Evolutionary conservation across 306 rosid genomes (phyloP).

Genomic region (Dicorynia guianensis): DNA sequence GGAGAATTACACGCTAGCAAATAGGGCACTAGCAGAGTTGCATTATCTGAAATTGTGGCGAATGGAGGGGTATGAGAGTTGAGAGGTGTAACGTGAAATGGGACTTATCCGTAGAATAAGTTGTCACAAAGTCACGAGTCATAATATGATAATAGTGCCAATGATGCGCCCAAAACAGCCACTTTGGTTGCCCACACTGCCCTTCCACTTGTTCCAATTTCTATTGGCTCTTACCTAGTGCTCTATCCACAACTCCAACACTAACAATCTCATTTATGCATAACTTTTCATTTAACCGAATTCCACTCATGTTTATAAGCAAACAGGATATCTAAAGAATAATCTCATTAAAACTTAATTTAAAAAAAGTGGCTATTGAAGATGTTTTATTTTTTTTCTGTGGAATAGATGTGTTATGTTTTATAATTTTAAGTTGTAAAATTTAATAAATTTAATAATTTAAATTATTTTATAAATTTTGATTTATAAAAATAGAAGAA

Average conservation of each 20-base stretch:
- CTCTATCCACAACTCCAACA: slow-evolving; percentile 45
- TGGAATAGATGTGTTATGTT: too few relatives aligned
- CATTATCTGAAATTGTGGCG: slow-evolving; percentile 13
- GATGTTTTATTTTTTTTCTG: too few relatives aligned
- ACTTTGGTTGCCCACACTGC: slow-evolving; percentile 33
- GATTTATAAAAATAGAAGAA: too few relatives aligned
- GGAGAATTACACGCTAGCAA: too few relatives aligned
- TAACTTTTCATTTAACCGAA: slow-evolving; percentile 38
- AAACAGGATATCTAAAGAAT: too few relatives aligned
- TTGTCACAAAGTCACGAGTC: slow-evolving; percentile 35
- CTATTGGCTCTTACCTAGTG: slow-evolving; percentile 40
- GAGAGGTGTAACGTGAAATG: slow-evolving; percentile 25
- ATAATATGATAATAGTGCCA: slow-evolving; percentile 51
- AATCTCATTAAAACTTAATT: too few relatives aligned
- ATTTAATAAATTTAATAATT: too few relatives aligned
- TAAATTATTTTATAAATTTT: too few relatives aligned
- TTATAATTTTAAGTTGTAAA: too few relatives aligned
- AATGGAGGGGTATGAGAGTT: slow-evolving; percentile 14
- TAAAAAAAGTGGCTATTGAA: too few relatives aligned
- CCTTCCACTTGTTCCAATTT: slow-evolving; percentile 41
- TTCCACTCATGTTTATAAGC: neutral
- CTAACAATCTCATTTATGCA: slow-evolving; percentile 39
- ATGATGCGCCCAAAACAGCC: slow-evolving; percentile 43
- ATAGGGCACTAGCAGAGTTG: neutral
- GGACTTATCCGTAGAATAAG: slow-evolving; percentile 44